These are phyloP conservation scores for Fusarium virguliforme DNA, from an alignment of 2,329 filamentous ascomycete species.

Conservation along the genomic window DNA sequence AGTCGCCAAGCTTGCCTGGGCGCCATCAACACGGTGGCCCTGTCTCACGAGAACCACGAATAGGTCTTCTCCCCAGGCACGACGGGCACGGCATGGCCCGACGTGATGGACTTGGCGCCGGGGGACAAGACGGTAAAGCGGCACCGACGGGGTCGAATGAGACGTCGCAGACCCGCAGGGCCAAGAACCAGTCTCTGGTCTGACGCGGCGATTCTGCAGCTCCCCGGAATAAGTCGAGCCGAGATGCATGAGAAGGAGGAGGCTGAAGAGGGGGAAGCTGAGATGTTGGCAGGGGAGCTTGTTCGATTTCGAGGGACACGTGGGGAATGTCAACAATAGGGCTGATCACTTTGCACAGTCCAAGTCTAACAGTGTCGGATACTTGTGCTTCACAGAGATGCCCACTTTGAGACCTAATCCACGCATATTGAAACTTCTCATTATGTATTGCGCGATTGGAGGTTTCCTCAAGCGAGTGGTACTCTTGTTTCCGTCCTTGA, in stretches of 20 bases:
- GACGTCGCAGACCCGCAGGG: neutral
- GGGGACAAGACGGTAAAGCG: conserved; percentile 14
- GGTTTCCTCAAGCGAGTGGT: neutral
- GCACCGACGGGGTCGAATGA: neutral
- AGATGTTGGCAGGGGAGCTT: neutral
- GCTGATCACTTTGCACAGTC: neutral
- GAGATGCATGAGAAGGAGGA: neutral
- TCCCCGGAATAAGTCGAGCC: neutral
- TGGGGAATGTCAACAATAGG: neutral
- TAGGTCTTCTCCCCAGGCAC: neutral
- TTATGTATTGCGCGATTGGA: neutral
- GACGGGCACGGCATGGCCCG: neutral
- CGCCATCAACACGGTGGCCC: neutral
- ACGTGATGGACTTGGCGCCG: neutral
- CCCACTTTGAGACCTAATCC: neutral
- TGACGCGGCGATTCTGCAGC: neutral
- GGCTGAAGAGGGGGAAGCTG: neutral
- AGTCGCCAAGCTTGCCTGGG: conserved; percentile 2
- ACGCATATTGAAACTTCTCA: neutral
- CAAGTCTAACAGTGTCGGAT: neutral
- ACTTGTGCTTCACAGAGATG: neutral
- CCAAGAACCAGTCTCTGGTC: neutral
- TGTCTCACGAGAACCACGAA: conserved; percentile 1
- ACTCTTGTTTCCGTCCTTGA: no score
- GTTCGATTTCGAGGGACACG: neutral